Base-by-base conservation (phyloP, 1,284 basidiomycete species). In the Melampsora occidentalis region DNA sequence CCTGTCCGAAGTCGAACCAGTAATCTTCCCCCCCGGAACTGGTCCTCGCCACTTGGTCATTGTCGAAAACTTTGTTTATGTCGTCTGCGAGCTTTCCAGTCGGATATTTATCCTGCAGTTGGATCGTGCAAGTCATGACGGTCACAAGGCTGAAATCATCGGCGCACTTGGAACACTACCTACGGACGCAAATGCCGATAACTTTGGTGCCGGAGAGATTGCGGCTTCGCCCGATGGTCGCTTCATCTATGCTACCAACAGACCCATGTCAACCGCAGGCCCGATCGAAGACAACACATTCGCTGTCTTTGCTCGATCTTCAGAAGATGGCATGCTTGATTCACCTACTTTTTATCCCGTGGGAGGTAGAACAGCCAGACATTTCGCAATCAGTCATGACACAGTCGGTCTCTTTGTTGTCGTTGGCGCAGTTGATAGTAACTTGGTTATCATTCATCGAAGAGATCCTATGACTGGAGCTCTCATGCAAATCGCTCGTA, bases 191-290 rank as follows among this genome's bases (percentile, higher is more conserved):
- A 76, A 49, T 53, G 20, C 57, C 49, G 59, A 48, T 35, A 68
- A 64, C 4, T 76, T 76, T 64, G 65, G 65, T 35, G 72, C 72
- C 2, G 65, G 62, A 35, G 72, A 76, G 39, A 76, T 76, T 18
- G 18, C 65, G 16, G 42, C 61, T n/a, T 51, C 65, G 10, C 72
- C 72, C 5, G 72, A 76, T 33, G 51, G 51, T 31, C 67, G 69
- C 39, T 76, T 76, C 48, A 28, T 76, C 42, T 76, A 76, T 69
- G 31, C 57, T 9, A 68, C 72, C 20, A 76, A 68, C 48, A 22
- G 72, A 28, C 65, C 49, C 14, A 68, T 59, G 28, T 53, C 67
- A 25, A n/a, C 22, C 18, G 22, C 31, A n/a, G 59, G 72, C 0
- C 33, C 49, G 28, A 59, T 48, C 10, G 33, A 46, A 22, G 72